phyloP scores from a whole-genome alignment of 1,139 yeast genomes.

The Yamadazyma mexicana region DNA sequence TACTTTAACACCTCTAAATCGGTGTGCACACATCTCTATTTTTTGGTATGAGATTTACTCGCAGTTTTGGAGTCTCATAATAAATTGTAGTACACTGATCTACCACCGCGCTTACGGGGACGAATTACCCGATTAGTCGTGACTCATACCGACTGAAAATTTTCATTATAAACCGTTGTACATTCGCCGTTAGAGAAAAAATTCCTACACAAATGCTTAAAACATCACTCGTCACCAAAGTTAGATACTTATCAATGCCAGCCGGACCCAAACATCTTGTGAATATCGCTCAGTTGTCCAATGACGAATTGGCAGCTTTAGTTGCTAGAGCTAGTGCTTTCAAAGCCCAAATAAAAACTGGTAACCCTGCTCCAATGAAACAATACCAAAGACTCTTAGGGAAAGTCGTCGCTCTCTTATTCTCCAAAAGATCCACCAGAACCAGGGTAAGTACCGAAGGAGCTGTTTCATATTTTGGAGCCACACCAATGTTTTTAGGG shows the following conservation, averaged over 20 bases:
- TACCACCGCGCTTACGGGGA: conserved; percentile 23
- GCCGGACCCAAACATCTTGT: conserved; percentile 61
- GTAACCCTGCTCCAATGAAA: conserved; percentile 43
- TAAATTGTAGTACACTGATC: conserved; percentile 12
- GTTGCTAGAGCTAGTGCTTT: conserved; percentile 67
- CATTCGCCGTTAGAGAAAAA: not conserved
- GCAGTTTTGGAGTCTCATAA: too few relatives aligned
- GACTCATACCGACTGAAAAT: conserved; percentile 19
- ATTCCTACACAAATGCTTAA: conserved; percentile 6
- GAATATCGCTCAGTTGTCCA: conserved; percentile 72
- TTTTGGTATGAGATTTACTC: not conserved
- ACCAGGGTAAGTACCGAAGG: conserved; percentile 95
- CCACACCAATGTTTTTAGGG: conserved; percentile 94
- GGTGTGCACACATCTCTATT: too few relatives aligned
- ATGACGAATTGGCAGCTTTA: conserved; percentile 64
- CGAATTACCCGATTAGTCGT: conserved; percentile 14
- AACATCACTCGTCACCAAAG: conserved; percentile 5
- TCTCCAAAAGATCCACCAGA: conserved; percentile 90
- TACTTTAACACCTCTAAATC: not conserved
- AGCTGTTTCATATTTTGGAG: conserved; percentile 91
- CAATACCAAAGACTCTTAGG: conserved; percentile 67
- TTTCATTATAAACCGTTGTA: conserved; percentile 2
- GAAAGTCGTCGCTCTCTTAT: conserved; percentile 77
- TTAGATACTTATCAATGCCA: conserved; percentile 13
- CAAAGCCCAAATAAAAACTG: conserved; percentile 57